Evolutionary conservation across 495 filamentous ascomycete genomes (phyloP), one percentile per base, ranked within the genome.

Genomic region (Xylaria grammica): DNA sequence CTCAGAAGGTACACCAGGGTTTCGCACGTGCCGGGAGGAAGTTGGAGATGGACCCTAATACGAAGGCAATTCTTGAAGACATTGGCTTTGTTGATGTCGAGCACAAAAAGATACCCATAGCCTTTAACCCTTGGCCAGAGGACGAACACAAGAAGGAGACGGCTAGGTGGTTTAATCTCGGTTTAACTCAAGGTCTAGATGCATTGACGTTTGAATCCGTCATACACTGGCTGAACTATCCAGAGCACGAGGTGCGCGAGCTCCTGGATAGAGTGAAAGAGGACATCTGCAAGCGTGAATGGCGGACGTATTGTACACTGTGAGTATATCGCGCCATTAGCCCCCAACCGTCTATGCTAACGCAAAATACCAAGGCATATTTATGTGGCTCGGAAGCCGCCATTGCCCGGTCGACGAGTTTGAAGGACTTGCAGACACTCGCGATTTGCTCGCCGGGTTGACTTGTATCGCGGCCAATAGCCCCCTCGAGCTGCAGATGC

Each of bases 71-170:
- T 65, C 78, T 97, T 29, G 79, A 87, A 65, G 77, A 84, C 13
- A 87, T 89, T 50, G 94, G 94, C n/a, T 96, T 95, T 71, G 87
- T 87, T 17, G 90, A 97, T 53, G 89, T 97, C 55, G 84, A 89
- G 53, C 89, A 96, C 72, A 83, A 86, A 60, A 82, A 86, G 60
- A 87, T 96, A 48, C 83, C 85, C 40, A 69, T 95, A 38, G 91
- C 93, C 1, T 74, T 93, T 65, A 96, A 92, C 61, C 81, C 89
- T 2, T 97, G 94, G 94, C 87, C 90, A 34, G 70, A 78, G 15
- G 88, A 94, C 65, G 78, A 84, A 15, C 84, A 90, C 62, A 80
- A 86, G 65, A 90, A 85, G 62, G 87, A 90, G 52, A 83, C 92
- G 24, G 92, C 91, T 29, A 82, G 87, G 26, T 97, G 94, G 94